Percentiles rank a stretch among this genome's conserved stretches.
Evolutionary conservation across 768 basidiomycete species (phyloP).

Genomic region (Leccinum rimulosum): DNA sequence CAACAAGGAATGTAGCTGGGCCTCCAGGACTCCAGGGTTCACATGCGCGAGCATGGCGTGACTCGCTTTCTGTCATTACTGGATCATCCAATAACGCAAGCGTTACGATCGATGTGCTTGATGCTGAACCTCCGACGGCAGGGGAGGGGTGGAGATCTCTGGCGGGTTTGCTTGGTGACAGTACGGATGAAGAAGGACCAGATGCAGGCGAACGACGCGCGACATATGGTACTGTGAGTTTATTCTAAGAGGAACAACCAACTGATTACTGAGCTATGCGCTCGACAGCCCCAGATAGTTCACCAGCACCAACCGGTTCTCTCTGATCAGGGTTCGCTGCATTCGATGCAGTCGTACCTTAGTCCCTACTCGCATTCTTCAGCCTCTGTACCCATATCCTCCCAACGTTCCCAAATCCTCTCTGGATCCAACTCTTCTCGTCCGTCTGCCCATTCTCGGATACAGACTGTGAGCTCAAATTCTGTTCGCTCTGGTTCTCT

Average conservation of each 20-base stretch:
- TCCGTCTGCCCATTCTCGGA: slow-evolving; percentile 45
- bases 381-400: slow-evolving; percentile 52
- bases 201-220: slow-evolving; percentile 40
- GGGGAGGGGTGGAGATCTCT: slow-evolving; percentile 60
- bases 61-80: slow-evolving; percentile 33
- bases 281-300: slow-evolving; percentile 42
- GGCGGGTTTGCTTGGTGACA: slow-evolving; percentile 27
- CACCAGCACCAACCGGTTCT: slow-evolving; percentile 39
- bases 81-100: slow-evolving; percentile 31
- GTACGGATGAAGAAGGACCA: slow-evolving; percentile 14
- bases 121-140: slow-evolving; percentile 66
- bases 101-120: slow-evolving; percentile 57
- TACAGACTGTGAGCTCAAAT: slow-evolving; percentile 34
- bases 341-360: slow-evolving; percentile 60
- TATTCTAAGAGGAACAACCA: slow-evolving; percentile 1
- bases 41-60: slow-evolving; percentile 33
- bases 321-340: slow-evolving; percentile 66
- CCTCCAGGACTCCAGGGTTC: slow-evolving; percentile 41
- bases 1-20: slow-evolving; percentile 11
- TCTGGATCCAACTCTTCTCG: slow-evolving; percentile 55
- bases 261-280: slow-evolving; percentile 16
- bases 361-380: slow-evolving; percentile 47
- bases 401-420: slow-evolving; percentile 41
- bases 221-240: slow-evolving; percentile 64
- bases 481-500: slow-evolving; percentile 51